Conservation (phyloP, 225 moss, liverwort and hornwort genomes). For the Sphagnum contortum region DNA sequence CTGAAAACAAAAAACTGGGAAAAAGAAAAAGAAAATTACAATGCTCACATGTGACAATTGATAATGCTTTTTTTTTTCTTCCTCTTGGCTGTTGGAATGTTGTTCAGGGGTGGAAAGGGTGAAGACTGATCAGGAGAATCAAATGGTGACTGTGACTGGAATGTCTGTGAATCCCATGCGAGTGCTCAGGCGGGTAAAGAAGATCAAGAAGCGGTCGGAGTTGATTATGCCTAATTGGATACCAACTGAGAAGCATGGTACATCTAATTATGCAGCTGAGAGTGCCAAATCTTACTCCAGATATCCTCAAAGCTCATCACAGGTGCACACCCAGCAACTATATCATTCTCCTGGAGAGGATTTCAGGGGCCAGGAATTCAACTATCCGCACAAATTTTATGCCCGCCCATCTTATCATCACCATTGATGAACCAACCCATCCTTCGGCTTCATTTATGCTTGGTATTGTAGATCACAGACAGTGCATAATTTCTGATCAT, state of each 20-base stretch:
- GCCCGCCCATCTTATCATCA: neutral
- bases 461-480: no score
- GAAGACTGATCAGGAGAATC: neutral
- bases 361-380: neutral
- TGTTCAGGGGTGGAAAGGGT: neutral
- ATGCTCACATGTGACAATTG: neutral
- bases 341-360: neutral
- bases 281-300: neutral
- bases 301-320: neutral
- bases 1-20: neutral
- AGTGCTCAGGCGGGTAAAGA: conserved; percentile 1
- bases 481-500: no score
- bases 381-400: neutral
- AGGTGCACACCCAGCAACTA: neutral
- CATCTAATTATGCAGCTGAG: neutral
- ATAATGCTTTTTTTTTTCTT: neutral
- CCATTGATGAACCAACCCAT: no score
- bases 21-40: neutral
- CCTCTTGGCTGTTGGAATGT: neutral
- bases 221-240: neutral
- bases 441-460: no score
- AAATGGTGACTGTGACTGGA: neutral
- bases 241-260: neutral
- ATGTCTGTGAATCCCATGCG: neutral
- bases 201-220: conserved; percentile 3